Conservation (phyloP, 2,329 filamentous ascomycete genomes). For the Xylaria sp. region DNA sequence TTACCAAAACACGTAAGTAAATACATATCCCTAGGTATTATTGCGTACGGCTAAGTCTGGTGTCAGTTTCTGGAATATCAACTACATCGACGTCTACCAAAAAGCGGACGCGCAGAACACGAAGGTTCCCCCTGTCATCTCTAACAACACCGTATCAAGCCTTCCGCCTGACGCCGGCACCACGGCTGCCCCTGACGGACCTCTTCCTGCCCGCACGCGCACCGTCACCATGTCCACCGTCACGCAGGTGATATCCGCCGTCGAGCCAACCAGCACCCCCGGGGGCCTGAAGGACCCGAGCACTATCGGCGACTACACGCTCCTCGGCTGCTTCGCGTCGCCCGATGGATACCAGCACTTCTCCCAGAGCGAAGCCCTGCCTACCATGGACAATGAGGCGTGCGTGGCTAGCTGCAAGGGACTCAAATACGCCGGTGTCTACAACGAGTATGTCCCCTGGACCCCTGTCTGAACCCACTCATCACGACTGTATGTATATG, state of each 20-base stretch:
- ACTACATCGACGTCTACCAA: constrained; percentile 54
- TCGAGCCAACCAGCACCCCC: constrained; percentile 25
- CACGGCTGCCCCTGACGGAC: constrained; percentile 5
- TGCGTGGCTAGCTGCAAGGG: constrained; percentile 44
- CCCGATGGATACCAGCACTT: constrained; percentile 42
- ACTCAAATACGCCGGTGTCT: constrained; percentile 44
- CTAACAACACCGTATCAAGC: constrained; percentile 8
- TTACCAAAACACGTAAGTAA: constrained; percentile 44
- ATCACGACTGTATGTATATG: neutral
- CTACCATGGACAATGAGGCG: constrained; percentile 43
- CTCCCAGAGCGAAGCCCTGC: constrained; percentile 29
- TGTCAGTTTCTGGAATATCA: constrained; percentile 54
- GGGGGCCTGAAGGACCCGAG: constrained; percentile 17
- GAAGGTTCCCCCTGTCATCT: constrained; percentile 11
- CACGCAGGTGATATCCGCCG: constrained; percentile 18
- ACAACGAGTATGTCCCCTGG: constrained; percentile 34
- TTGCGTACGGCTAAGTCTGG: neutral
- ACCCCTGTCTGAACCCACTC: neutral
- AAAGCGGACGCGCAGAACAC: constrained; percentile 11
- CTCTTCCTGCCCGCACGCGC: constrained; percentile 27
- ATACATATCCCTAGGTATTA: neutral
- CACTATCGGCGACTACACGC: constrained; percentile 26
- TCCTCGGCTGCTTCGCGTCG: constrained; percentile 46
- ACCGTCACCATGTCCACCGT: constrained; percentile 32
- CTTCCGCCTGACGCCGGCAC: constrained; percentile 5